These are phyloP conservation scores for Zymoseptoria tritici DNA, from an alignment of 2,329 filamentous ascomycete species.

Conservation along the genomic window DNA sequence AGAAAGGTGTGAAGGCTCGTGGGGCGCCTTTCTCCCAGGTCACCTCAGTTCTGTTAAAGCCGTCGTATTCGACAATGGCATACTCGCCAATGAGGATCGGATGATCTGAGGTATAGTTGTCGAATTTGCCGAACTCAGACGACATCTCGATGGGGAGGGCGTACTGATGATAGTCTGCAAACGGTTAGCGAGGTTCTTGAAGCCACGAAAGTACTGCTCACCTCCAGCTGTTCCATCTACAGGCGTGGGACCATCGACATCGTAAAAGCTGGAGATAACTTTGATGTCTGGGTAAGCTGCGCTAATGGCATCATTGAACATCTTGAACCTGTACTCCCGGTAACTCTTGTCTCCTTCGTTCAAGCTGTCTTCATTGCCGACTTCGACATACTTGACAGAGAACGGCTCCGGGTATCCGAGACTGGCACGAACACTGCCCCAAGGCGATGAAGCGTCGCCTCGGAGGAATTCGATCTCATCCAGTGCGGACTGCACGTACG, in stretches of 20 bases:
- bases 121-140: constrained; percentile 34
- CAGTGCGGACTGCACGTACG: constrained; percentile 50
- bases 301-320: constrained; percentile 54
- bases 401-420: constrained; percentile 57
- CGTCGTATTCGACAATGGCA: constrained; percentile 45
- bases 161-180: constrained; percentile 28
- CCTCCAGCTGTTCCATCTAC: constrained; percentile 1
- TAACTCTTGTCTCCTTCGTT: constrained; percentile 37
- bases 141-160: constrained; percentile 23
- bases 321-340: constrained; percentile 47
- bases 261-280: constrained; percentile 44
- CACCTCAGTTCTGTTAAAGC: constrained; percentile 31
- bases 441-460: constrained; percentile 47
- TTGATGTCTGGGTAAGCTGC: constrained; percentile 51
- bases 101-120: constrained; percentile 38
- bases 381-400: constrained; percentile 53
- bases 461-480: constrained; percentile 58
- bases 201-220: not conserved
- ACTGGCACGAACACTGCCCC: constrained; percentile 51
- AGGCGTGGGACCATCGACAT: constrained; percentile 15
- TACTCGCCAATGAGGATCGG: constrained; percentile 43
- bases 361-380: constrained; percentile 63
- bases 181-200: not conserved
- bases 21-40: constrained; percentile 33
- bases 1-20: constrained; percentile 36